Percentiles rank a stretch among this genome's conserved stretches.
Evolutionary conservation across 2,329 filamentous ascomycete species (phyloP).

Genomic region (Orbilia ellipsospora): DNA sequence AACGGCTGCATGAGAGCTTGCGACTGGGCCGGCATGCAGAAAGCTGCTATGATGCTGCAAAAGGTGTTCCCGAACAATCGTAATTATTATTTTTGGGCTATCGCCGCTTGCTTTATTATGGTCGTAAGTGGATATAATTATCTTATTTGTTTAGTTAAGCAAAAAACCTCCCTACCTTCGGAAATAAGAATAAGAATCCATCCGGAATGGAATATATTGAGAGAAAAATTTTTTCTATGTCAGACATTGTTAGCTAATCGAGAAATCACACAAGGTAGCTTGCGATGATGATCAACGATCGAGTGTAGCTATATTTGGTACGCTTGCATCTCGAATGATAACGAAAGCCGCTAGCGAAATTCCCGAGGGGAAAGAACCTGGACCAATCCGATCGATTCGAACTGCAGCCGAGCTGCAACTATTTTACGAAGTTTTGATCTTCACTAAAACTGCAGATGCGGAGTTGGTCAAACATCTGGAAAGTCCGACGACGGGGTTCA

Average conservation of each 20-base stretch:
- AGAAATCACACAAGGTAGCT: constrained; percentile 55
- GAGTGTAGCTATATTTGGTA: constrained; percentile 59
- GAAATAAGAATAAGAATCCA: neutral
- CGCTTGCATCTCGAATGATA: constrained; percentile 60
- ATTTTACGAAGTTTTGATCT: constrained; percentile 57
- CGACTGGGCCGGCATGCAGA: constrained; percentile 51
- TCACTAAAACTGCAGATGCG: constrained; percentile 41
- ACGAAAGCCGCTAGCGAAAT: constrained; percentile 59
- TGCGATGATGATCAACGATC: constrained; percentile 54
- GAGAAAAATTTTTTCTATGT: constrained; percentile 2
- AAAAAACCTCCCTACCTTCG: too few species aligned
- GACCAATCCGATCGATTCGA: constrained; percentile 59
- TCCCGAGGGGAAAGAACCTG: constrained; percentile 57
- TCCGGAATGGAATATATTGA: too few species aligned
- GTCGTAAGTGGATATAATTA: constrained; percentile 56
- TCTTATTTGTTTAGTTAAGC: neutral
- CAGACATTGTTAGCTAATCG: constrained; percentile 36
- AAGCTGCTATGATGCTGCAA: constrained; percentile 60
- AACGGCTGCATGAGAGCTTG: constrained; percentile 53
- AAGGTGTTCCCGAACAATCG: constrained; percentile 58
- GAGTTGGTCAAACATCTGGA: constrained; percentile 45
- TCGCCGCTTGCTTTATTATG: constrained; percentile 58
- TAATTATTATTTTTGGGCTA: constrained; percentile 60
- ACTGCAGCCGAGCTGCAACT: constrained; percentile 60
- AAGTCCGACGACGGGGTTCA: constrained; percentile 46